Conservation (phyloP, 306 rosid species). For the Albizia julibrissin region DNA sequence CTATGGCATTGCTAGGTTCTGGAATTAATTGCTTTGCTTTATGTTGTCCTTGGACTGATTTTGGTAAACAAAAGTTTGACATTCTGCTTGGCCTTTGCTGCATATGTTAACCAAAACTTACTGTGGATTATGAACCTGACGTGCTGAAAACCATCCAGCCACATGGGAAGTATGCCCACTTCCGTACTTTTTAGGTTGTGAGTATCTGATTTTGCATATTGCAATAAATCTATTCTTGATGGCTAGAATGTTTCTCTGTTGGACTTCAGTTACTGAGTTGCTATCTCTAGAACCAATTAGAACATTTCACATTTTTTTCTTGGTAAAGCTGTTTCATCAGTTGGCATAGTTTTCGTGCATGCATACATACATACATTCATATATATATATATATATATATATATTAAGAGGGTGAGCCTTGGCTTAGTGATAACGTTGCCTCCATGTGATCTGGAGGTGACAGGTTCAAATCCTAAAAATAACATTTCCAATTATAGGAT, state of each 20-base stretch:
- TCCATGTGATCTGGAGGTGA: too few species aligned
- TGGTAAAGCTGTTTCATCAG: background rate
- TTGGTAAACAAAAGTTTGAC: background rate
- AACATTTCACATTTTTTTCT: background rate
- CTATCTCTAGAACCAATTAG: background rate
- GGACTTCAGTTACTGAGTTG: background rate
- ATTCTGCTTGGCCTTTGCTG: background rate
- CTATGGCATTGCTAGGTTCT: background rate
- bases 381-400: background rate
- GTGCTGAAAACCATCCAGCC: background rate
- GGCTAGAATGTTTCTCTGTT: background rate
- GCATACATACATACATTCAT: background rate
- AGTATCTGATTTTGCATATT: background rate
- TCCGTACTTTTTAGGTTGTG: background rate
- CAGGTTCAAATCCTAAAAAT: too few species aligned
- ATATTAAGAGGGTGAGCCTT: background rate
- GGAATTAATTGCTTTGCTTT: background rate
- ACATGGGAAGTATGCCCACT: background rate
- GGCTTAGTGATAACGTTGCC: too few species aligned
- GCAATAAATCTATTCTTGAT: background rate
- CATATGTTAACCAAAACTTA: background rate
- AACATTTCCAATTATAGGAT: too few species aligned
- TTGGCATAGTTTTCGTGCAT: background rate
- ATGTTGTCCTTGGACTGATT: background rate
- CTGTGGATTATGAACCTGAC: background rate